Base-by-base conservation (phyloP, 306 rosid genomes). In the Begonia peltatifolia region DNA sequence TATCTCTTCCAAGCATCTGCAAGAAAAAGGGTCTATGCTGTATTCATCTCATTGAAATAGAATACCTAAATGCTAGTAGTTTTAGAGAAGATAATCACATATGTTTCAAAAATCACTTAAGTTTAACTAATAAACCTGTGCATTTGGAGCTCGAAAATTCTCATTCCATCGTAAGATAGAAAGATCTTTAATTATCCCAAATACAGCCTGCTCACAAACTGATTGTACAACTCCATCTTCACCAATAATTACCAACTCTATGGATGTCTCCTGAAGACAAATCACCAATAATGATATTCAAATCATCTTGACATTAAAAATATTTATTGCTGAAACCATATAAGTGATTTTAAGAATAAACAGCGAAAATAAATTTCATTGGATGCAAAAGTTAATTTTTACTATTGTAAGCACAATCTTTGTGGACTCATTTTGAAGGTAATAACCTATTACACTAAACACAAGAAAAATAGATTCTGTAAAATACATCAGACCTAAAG, bases 141-240 rank as follows among this genome's bases (percentile, higher is more conserved):
- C 71, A 54, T 73, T 78, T 17, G 70, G 73, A 1, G 73, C 46
- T 3, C 65, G 56, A 20, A 75, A 88, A 61, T 60, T 78, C 17
- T 75, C 94, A 50, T 84, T 89, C 94, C 95, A 84, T 6, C 89
- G 90, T 56, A 89, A 68, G 56, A 89, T 57, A 42, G 94, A 84
- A 56, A 89, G 77, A 68, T 89, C 97, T 67, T 82, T 84, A 60
- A 89, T 80, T 38, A 78, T 80, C 48, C 97, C 97, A 58, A 82
- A 89, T 55, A 89, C 97, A 62, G 94, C 79, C 66, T 84, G 95
- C 71, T 89, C 97, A 63, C 94, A 78, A 2, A 89, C 70, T 54
- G 97, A 78, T 72, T 80, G 94, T 38, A 76, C 81, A 61, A 72
- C 69, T 47, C 97, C 97, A 59, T 82, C 90, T 61, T 85, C 84